Evolutionary conservation across 2,329 filamentous ascomycete species (phyloP), one percentile per base, ranked within the genome.

Genomic region (Coleophoma cylindrospora): DNA sequence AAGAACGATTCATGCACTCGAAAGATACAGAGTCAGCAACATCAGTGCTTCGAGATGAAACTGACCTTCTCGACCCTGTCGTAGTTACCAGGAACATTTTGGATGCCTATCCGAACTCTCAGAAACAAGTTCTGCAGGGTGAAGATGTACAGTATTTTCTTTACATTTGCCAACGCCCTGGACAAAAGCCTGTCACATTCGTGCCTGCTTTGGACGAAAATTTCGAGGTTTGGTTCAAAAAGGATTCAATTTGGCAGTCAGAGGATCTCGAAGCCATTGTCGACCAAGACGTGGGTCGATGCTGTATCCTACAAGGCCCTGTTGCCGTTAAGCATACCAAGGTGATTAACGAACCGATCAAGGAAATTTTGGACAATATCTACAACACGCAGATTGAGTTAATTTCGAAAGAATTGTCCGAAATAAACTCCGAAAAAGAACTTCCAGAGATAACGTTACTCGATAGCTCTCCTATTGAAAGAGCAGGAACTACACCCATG

Each of bases 141-240:
- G 91, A 96, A 68, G 92, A 97, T 72, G 89, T 95, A 12, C 91
- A 96, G 72, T 87, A 96, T 71, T 96, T 97, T 77, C 70, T 97
- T 47, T 76, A 92, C 32, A 83, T 96, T 40, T 96, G 91, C 76
- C 84, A 91, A 71, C 84, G 89, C 33, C 88, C 85, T 43, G 86
- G 86, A 41, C 91, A 96, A 76, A 97, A 97, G 79, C 92, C 92
- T 1, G 88, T 94, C 33, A 91, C 91, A 1, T 97, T 97, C 66
- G 90, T 97, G 27, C 92, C 94, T 5, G 78, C 86, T 15, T 79
- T 97, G 17, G 92, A 97, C 62, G 89, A 95, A 55, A 95, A 91
- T 66, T 97, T 97, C 59, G 92, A 97, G 68, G 95, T 92, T 71
- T 97, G 89, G 76, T 97, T 97, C 86, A 97, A 97, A 83, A 97